Percentiles rank a stretch among this genome's conserved stretches.
phyloP scores from a whole-genome alignment of 306 rosid genomes.

The Sesbania bispinosa region DNA sequence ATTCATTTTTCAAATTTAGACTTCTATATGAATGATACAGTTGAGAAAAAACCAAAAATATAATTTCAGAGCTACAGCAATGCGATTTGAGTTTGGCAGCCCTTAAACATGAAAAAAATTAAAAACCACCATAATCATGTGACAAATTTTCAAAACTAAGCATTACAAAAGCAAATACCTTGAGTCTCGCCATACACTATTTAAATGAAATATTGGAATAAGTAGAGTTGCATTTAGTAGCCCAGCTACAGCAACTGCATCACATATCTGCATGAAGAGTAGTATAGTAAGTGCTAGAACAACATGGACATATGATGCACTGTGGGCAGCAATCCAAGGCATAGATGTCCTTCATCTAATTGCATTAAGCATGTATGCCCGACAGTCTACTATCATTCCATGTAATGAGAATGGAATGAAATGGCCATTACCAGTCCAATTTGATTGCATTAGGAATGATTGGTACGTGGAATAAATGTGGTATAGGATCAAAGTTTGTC shows the following conservation, averaged over 20 bases:
- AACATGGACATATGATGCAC: slow-evolving; percentile 3
- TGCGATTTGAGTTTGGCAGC: slow-evolving; percentile 1
- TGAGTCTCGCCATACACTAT: slow-evolving; percentile 96
- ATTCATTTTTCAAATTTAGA: not conserved
- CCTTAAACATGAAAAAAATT: slow-evolving; percentile 4
- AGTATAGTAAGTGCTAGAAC: slow-evolving; percentile 19
- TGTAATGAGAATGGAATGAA: slow-evolving; percentile 20
- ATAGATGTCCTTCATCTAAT: not conserved
- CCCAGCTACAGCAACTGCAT: slow-evolving; percentile 99
- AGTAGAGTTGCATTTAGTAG: slow-evolving; percentile 86
- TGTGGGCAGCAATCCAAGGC: not conserved
- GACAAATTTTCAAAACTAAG: slow-evolving; percentile 3
- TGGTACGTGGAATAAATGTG: not conserved
- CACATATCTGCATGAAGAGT: slow-evolving; percentile 64
- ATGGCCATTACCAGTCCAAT: not conserved
- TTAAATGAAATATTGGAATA: slow-evolving; percentile 93
- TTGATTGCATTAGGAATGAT: not conserved
- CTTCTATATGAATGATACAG: not conserved
- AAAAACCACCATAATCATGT: slow-evolving; percentile 16
- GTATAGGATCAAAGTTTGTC: not conserved
- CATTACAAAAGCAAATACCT: slow-evolving; percentile 44
- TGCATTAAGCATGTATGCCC: not conserved
- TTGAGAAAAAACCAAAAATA: not conserved
- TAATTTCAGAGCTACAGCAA: not conserved
- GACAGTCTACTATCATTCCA: slow-evolving; percentile 12